A percentile compares a stretch with the other conserved stretches of the same genome.
Evolutionary conservation across 139 green algal species (phyloP).

Genomic region (Chlorella ohadii): DNA sequence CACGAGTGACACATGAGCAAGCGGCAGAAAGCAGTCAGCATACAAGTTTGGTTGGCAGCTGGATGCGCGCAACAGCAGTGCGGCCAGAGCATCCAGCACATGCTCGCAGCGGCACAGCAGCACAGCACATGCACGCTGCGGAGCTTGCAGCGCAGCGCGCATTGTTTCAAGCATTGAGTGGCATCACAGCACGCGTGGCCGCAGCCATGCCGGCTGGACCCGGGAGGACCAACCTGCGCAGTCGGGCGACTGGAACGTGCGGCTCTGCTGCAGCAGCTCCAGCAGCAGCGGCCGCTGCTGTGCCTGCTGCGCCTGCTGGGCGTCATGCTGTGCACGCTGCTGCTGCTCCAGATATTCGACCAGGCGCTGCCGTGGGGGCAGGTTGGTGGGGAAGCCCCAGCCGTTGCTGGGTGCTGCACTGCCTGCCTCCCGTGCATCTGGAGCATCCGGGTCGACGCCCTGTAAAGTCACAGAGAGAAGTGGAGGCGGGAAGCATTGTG

Average conservation of each 20-base stretch:
- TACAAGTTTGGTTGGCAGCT: no score
- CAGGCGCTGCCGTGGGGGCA: conserved; percentile 1
- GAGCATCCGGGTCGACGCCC: not conserved
- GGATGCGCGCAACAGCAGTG: no score
- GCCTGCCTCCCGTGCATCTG: not conserved
- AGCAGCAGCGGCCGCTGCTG: conserved; percentile 10
- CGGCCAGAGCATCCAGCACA: no score
- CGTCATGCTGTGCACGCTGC: not conserved
- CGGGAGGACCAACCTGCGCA: not conserved
- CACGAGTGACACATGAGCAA: no score
- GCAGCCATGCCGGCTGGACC: no score
- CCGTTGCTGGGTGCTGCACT: not conserved
- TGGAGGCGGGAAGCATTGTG: no score
- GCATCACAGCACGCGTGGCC: no score
- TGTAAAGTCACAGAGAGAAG: not conserved
- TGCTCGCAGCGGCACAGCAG: no score
- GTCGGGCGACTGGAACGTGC: conserved; percentile 33
- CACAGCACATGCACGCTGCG: no score
- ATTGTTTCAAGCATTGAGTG: no score
- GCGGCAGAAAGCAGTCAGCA: no score
- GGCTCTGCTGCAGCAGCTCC: conserved; percentile 36
- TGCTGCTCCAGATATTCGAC: conserved; percentile 2
- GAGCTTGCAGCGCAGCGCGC: not conserved
- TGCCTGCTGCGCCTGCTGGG: not conserved
- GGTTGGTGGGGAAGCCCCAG: conserved; percentile 30